Evolutionary conservation across 768 basidiomycete species (phyloP).

Genomic region (Phaeotremella fagi): DNA sequence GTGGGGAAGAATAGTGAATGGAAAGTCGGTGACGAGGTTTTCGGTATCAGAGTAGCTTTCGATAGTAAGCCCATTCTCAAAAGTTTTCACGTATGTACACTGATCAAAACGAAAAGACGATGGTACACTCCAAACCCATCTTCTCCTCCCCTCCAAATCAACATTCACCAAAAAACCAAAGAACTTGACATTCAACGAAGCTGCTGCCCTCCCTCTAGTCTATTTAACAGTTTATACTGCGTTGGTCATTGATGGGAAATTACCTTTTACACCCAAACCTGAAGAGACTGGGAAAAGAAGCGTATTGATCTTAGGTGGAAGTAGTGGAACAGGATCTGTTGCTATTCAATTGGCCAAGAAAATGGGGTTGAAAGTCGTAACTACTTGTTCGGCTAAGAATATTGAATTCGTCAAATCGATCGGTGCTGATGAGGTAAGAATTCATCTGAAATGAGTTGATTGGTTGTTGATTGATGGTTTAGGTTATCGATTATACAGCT

Average conservation of each 20-base stretch:
- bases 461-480: too few species aligned
- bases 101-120: constrained; percentile 10
- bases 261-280: constrained; percentile 12
- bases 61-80: background rate
- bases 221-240: constrained; percentile 60
- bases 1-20: constrained; percentile 54
- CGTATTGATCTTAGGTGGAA: constrained; percentile 68
- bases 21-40: constrained; percentile 60
- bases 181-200: constrained; percentile 57
- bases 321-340: constrained; percentile 62
- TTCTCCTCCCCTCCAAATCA: constrained; percentile 3
- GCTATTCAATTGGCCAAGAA: constrained; percentile 71
- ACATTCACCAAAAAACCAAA: constrained; percentile 53
- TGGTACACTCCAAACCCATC: constrained; percentile 27
- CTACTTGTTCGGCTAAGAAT: constrained; percentile 61
- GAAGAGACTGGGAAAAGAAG: constrained; percentile 58
- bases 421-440: constrained; percentile 62
- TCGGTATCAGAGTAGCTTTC: constrained; percentile 53
- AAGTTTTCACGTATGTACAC: background rate
- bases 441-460: too few species aligned
- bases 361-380: constrained; percentile 58
- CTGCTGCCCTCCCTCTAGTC: constrained; percentile 60
- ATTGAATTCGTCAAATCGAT: constrained; percentile 57
- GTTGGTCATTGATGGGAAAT: constrained; percentile 49
- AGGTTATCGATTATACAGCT: constrained; percentile 30